Evolutionary conservation across 495 filamentous ascomycete genomes (phyloP).

Genomic region (Podospora fimiseda): DNA sequence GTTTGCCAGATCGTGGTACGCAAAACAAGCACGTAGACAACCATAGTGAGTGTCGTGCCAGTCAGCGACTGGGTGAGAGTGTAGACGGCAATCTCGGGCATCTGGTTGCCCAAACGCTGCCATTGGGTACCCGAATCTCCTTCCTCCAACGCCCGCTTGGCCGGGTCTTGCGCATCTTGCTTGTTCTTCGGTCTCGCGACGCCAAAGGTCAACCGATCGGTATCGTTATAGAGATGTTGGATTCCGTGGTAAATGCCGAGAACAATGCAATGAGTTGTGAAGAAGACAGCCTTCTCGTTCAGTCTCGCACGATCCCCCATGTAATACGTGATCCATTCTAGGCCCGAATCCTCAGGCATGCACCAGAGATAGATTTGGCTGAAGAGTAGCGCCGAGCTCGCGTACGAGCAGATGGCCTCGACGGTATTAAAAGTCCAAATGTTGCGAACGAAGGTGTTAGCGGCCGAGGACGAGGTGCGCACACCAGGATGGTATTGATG

Average conservation of each 20-base stretch:
- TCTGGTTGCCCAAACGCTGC: conserved; percentile 24
- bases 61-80: conserved; percentile 38
- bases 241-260: conserved; percentile 63
- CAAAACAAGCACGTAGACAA: conserved; percentile 60
- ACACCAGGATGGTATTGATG: conserved; percentile 71
- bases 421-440: conserved; percentile 51
- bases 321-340: conserved; percentile 63
- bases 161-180: conserved; percentile 27
- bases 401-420: conserved; percentile 64
- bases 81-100: conserved; percentile 25
- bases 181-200: conserved; percentile 22
- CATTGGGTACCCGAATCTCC: conserved; percentile 19
- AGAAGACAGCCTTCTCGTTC: conserved; percentile 82
- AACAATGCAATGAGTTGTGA: conserved; percentile 61
- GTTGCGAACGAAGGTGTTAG: conserved; percentile 53
- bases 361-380: conserved; percentile 79
- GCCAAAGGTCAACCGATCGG: conserved; percentile 59
- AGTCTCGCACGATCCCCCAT: conserved; percentile 66
- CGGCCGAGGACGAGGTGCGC: conserved; percentile 62
- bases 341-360: conserved; percentile 51
- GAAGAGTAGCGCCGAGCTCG: conserved; percentile 75
- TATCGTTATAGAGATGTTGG: conserved; percentile 66
- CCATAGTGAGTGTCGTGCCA: conserved; percentile 40
- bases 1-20: conserved; percentile 59
- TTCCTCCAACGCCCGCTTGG: conserved; percentile 16